Conservation (phyloP, 2,329 filamentous ascomycete species). For the Fusarium neocosmosporiellum region DNA sequence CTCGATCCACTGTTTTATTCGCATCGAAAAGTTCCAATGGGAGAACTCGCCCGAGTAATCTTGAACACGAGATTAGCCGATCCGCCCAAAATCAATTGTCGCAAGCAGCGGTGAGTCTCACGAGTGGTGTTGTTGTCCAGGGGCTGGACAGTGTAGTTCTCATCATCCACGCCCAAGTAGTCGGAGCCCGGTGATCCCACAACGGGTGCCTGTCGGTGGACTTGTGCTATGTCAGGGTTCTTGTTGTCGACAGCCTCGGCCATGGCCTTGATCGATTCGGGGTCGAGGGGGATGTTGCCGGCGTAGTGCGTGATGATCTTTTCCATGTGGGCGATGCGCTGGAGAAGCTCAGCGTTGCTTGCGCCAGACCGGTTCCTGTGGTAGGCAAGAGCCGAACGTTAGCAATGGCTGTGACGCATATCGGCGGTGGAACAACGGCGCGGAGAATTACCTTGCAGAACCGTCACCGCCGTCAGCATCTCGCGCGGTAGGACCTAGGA, state of each 20-base stretch:
- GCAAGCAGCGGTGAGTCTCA: constrained; percentile 39
- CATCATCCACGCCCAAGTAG: constrained; percentile 48
- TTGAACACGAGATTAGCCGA: constrained; percentile 34
- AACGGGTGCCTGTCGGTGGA: constrained; percentile 32
- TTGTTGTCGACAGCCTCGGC: constrained; percentile 56
- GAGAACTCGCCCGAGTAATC: constrained; percentile 65
- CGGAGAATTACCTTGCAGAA: constrained; percentile 29
- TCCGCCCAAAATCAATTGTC: constrained; percentile 4
- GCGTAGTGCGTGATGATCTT: constrained; percentile 59
- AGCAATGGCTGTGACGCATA: constrained; percentile 8
- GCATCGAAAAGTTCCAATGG: constrained; percentile 65
- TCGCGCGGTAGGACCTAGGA: constrained; percentile 50
- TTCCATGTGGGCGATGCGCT: constrained; percentile 54
- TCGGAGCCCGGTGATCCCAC: constrained; percentile 41
- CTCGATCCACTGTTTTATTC: constrained; percentile 62
- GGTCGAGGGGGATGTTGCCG: constrained; percentile 51
- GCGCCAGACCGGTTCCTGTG: constrained; percentile 38
- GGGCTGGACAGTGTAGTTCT: constrained; percentile 55
- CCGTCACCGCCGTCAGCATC: constrained; percentile 44
- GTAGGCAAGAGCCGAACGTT: constrained; percentile 7
- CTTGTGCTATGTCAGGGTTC: constrained; percentile 26
- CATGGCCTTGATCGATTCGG: constrained; percentile 51
- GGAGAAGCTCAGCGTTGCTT: constrained; percentile 40
- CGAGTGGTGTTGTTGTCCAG: constrained; percentile 55
- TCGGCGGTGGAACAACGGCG: background rate